These are phyloP conservation scores for Aspergillus uvarum DNA, from an alignment of 2,329 filamentous ascomycete genomes.

Conservation along the genomic window DNA sequence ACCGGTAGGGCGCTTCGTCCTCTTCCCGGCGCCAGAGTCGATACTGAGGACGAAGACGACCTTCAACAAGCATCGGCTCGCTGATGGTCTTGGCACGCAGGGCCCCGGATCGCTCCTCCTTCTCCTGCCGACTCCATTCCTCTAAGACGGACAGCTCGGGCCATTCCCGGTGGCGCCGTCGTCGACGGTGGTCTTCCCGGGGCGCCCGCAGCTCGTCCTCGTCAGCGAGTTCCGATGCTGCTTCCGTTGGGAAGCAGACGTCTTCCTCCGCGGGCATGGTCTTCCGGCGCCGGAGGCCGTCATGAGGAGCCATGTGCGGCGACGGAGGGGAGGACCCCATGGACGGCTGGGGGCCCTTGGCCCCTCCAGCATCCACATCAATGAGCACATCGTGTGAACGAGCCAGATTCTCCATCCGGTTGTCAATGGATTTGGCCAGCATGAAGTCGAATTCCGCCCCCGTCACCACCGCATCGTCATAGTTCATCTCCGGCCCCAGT, in stretches of 20 bases:
- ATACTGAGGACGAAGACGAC: conserved; percentile 77
- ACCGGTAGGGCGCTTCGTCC: conserved; percentile 88
- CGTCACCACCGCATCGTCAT: conserved; percentile 55
- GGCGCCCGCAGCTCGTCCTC: conserved; percentile 58
- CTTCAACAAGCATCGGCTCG: conserved; percentile 89
- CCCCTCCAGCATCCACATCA: conserved; percentile 40
- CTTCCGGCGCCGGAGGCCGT: conserved; percentile 50
- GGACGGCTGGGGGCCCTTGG: conserved; percentile 20
- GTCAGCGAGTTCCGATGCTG: conserved; percentile 78
- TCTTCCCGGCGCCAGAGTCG: conserved; percentile 81
- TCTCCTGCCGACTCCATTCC: conserved; percentile 87
- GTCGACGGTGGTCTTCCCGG: conserved; percentile 45
- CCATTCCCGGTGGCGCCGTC: conserved; percentile 73
- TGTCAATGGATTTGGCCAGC: conserved; percentile 37
- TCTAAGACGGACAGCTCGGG: conserved; percentile 81
- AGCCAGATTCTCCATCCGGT: conserved; percentile 31
- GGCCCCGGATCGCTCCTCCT: conserved; percentile 79
- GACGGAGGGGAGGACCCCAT: conserved; percentile 43
- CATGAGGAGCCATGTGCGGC: conserved; percentile 38
- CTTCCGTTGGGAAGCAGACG: conserved; percentile 84
- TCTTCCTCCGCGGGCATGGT: conserved; percentile 74
- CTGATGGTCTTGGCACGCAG: conserved; percentile 86
- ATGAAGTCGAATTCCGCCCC: conserved; percentile 45
- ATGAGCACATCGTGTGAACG: conserved; percentile 44
- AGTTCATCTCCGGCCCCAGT: conserved; percentile 52